Base-by-base conservation (phyloP, 768 basidiomycete genomes). In the Termitomyces sp. region DNA sequence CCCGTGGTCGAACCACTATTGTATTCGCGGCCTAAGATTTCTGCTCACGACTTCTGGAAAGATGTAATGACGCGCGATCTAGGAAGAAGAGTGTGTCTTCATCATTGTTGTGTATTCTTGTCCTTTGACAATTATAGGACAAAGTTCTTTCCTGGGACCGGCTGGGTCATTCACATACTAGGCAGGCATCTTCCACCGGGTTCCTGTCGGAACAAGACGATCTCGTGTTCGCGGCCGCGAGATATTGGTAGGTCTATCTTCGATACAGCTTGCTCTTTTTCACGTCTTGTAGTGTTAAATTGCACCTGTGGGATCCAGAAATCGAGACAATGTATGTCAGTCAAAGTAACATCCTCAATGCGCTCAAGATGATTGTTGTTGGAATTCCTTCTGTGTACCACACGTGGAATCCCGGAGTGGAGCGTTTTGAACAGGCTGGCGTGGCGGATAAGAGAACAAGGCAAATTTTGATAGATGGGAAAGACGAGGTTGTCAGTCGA, bases 131-230 rank as follows among this genome's bases (percentile, higher is more conserved):
- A 45, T 41, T 41, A 30, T 57, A 84, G 84, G 80, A 73, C 65
- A 72, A 74, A 55, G 73, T 77, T 5, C 65, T 80, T 51, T 88
- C 86, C 2, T 92, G 90, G 90, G 87, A 88, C 66, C 66, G 78
- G 57, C 68, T 82, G 48, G 73, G 76, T 28, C 64, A 73, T 5
- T 69, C 71, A 3, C 72, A 71, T 53, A 62, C 66, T 1, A 60
- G 57, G 4, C 59, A 60, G 13, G 66, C 75, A 10, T 67, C 71
- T 18, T 70, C 74, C 0, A 79, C 83, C 0, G 74, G 85, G 0
- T 87, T 91, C 64, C 70, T 92, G 24, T 87, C 89, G 5, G 88
- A 91, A 66, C 88, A 90, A 67, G 73, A 80, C 55, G 65, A 69
- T 41, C 61, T 72, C 10, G 68, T 82, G 5, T 83, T 81, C 57